Conservation (phyloP, 2,329 filamentous ascomycete genomes). For the Seiridium cupressi region DNA sequence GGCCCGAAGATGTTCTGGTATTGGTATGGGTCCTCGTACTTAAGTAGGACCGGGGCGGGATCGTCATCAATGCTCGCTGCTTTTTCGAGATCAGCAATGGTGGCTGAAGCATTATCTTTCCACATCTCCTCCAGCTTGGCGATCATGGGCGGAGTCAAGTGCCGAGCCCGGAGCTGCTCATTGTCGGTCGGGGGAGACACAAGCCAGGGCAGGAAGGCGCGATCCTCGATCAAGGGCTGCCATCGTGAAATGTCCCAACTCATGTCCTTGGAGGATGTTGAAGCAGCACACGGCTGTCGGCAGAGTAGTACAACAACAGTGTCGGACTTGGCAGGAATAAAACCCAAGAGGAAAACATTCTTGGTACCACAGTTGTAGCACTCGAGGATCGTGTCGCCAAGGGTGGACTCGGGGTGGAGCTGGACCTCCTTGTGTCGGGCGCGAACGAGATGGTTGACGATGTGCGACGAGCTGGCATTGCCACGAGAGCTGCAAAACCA, state of each 20-base stretch:
- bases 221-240: constrained; percentile 96
- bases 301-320: constrained; percentile 96
- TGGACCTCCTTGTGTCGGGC: constrained; percentile 98
- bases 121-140: constrained; percentile 96
- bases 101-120: constrained; percentile 91
- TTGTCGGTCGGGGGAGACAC: constrained; percentile 86
- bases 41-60: constrained; percentile 84
- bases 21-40: constrained; percentile 96
- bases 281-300: constrained; percentile 92
- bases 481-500: constrained; percentile 99
- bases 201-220: constrained; percentile 92
- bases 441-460: constrained; percentile 96
- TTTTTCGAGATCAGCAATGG: constrained; percentile 88
- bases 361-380: constrained; percentile 99
- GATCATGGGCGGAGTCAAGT: constrained; percentile 91
- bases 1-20: constrained; percentile 99
- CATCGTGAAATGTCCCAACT: constrained; percentile 98
- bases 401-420: constrained; percentile 85
- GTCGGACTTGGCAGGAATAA: constrained; percentile 97
- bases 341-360: constrained; percentile 95
- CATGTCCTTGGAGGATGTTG: constrained; percentile 97
- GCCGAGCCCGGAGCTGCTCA: constrained; percentile 91
- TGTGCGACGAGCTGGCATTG: constrained; percentile 95
- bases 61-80: constrained; percentile 91
- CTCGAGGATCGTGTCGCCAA: constrained; percentile 94